Base-by-base conservation (phyloP, 2,329 filamentous ascomycete genomes). In the Aspergillus hortae region DNA sequence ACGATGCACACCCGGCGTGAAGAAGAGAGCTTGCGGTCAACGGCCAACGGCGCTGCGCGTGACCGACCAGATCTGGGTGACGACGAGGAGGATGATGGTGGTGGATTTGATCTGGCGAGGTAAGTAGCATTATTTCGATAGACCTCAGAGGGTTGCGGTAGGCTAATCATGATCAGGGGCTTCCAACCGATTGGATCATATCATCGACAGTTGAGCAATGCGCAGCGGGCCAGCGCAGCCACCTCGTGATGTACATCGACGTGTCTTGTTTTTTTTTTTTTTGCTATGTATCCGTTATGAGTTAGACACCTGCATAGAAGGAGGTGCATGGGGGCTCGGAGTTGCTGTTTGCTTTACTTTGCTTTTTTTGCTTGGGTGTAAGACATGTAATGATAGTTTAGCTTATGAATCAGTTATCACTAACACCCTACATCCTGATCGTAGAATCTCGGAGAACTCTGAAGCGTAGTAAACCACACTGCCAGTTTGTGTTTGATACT, bases 141-240 rank as follows among this genome's bases (percentile, higher is more conserved):
- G 33, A 36, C 32, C 4, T 38, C 4, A 1, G 23, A 2, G 23
- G n/a, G 36, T 41, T 49, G n/a, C 40, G 14, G 25, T 51, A 12
- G n/a, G 6, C 44, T 48, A 33, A 44, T 45, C 12, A 17, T 33
- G 32, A 57, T 19, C 48, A 77, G 74, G 54, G 75, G 75, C 14
- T 77, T 77, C 57, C 74, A 76, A 62, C 74, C 75, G n/a, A 77
- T 77, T 49, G 71, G 74, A 12, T 72, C 72, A 4, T 75, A 74
- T 52, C 73, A 75, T 65, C 70, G 68, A 45, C 72, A 75, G 54
- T 54, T 75, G 47, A 73, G 61, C 59, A 72, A 68, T 48, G 66
- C 70, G 41, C 67, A 69, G 14, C 63, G 69, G 21, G 64, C 69
- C 14, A 69, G 67, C 44, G 67, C 69, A 12, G 69, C 66, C 6